Conservation (phyloP, 208 protist genomes). For the Acanthamoeba castellanii region DNA sequence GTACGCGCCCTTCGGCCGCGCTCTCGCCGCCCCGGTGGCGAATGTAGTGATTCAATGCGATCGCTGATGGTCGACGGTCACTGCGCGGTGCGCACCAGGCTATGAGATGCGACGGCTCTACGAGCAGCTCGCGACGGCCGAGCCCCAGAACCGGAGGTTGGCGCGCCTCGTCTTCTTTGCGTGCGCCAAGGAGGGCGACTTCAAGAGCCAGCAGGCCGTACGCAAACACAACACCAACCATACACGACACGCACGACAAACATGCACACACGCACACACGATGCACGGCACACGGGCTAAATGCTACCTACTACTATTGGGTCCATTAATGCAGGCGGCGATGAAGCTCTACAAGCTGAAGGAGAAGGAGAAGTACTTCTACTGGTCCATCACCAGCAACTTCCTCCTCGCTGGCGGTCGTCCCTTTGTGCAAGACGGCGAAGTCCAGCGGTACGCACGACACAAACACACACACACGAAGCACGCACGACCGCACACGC, state of each 20-base stretch:
- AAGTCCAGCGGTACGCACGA: background rate
- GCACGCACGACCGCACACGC: too few species aligned
- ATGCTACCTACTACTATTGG: background rate
- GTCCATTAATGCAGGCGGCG: background rate
- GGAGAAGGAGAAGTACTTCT: constrained; percentile 65
- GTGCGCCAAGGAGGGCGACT: constrained; percentile 31
- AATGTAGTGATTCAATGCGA: background rate
- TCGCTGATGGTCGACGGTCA: background rate
- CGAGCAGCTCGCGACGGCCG: background rate
- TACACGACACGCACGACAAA: background rate
- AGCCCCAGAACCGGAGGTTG: constrained; percentile 12
- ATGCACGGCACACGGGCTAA: too few species aligned
- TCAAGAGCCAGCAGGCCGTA: constrained; percentile 69
- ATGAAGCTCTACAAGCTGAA: constrained; percentile 54
- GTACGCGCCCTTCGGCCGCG: background rate
- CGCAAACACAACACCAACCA: background rate
- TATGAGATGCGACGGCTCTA: constrained; percentile 5
- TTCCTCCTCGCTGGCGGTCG: constrained; percentile 34
- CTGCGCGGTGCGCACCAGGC: background rate
- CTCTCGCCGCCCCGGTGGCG: background rate
- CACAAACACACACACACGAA: background rate
- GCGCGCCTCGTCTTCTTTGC: constrained; percentile 62
- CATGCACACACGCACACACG: background rate
- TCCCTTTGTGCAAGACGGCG: constrained; percentile 32
- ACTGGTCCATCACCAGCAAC: constrained; percentile 76